Evolutionary conservation across 75 land plant species (phyloP), one percentile per base, ranked within the genome.

Genomic region (Pinus taeda): DNA sequence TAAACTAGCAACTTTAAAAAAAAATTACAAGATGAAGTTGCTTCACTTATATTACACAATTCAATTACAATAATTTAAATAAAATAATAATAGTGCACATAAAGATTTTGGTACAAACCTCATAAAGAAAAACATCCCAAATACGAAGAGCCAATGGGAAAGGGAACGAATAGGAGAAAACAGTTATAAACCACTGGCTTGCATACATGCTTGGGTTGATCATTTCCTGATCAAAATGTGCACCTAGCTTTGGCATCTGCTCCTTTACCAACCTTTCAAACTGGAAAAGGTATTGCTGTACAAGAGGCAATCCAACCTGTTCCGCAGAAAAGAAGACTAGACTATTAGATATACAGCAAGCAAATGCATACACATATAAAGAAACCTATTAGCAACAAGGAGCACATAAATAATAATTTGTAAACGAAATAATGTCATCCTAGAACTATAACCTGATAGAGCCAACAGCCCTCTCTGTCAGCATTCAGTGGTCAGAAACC

Each of bases 141-240:
- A 97, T 95, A 36, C 99, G 95, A 80, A 97, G 92, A 20, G 98
- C 92, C 79, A 97, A 76, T 57, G 93, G 90, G 74, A 95, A 95
- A 2, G 99, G 98, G 73, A 94, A 97, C 4, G 99, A 95, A 84
- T 97, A 97, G 11, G 99, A 93, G 82, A 97, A 97, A 58, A 97
- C 99, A 36, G 99, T 97, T 83, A 97, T 97, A 80, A 97, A 97
- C 99, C 99, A 97, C 78, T 97, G 99, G 70, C 99, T 97, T 17
- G 98, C 98, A 82, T 97, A 97, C 98, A 95, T 97, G 95, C 98
- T 97, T 59, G 99, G 98, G 77, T 93, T 97, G 53, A 97, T 91
- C 92, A 93, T 91, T 80, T 97, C 99, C 74, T 84, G 69, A 12
- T 89, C 79, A 82, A 97, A 97, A 93, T 97, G 99, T 58, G 92